Base-by-base conservation (phyloP, 1,139 yeast species). In the Kodamaea sp. region DNA sequence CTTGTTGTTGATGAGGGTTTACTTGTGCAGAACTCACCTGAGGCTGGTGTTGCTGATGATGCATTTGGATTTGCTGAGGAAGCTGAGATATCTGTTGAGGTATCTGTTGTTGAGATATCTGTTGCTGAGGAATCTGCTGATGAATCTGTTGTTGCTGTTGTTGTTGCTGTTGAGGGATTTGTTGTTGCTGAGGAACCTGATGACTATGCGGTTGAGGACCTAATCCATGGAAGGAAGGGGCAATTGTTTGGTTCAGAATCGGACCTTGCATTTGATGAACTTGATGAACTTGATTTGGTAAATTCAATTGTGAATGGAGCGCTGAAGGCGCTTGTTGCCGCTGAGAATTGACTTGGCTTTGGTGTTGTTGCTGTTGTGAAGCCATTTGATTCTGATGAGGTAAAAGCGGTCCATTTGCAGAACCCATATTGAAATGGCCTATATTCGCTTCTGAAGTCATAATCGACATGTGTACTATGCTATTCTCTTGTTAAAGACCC, bases 391-490 rank as follows among this genome's bases (percentile, higher is more conserved):
- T 9, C n/a, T 11, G 12, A 29, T 26, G 28, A 26, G 28, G 28
- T 10, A 26, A 11, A 29, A n/a, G 31, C 9, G 10, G 31, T n/a
- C 35, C 35, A 22, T 12, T 32, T 9, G 35, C 31, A 43, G 39
- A 29, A 34, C 38, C 30, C 11, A 32, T 10, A 26, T 25, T 30
- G 39, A 46, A 51, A 40, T 44, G 55, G 31, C 49, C 49, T 26
- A 48, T 37, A 38, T 52, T 50, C 24, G 54, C 33, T 39, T 54
- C 55, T 34, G 58, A 53, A 26, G 57, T 37, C 58, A 54, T 52
- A 42, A 45, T 46, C 37, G 48, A 42, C 49, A 47, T 45, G 35
- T 37, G 46, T 11, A 23, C n/a, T 15, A 15, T 15, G 20, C 20
- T 15, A 15, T 15, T 15, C 20, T 15, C 20, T 15, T 15, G 20